Evolutionary conservation across 1,139 yeast genomes (phyloP), one percentile per base, ranked within the genome.

Genomic region (Eremothecium gossypii): DNA sequence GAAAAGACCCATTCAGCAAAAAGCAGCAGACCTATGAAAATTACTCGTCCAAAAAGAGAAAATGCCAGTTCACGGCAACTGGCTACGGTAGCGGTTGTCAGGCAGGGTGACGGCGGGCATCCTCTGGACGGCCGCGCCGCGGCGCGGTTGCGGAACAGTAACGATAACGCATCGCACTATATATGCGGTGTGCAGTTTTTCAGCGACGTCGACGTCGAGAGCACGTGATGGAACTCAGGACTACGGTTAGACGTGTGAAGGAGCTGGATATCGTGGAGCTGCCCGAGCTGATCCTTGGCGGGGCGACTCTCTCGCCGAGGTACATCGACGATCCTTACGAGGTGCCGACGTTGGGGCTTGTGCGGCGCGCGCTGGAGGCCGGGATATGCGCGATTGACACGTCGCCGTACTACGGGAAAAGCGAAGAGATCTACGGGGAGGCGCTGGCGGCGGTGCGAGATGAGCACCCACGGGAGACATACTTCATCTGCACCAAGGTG

Each of bases 321-420:
- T 87, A 85, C 66, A 74, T 79, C 45, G 75, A 71, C 10, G 70
- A 81, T 50, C 95, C 95, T 0, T 67, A 67, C 40, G 55, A 65
- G 0, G 52, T 84, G 33, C 80, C 86, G 1, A 71, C 79, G 9
- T 67, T 65, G 4, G 76, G 73, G 1, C 73, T 89, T 42, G 57
- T 89, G 23, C 61, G 66, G 38, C 56, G 63, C 13, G 94, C 91
- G 0, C 80, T 86, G 53, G 64, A 67, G 17, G 60, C 69, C 23
- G 96, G 96, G 0, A 67, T 85, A 46, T 73, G 73, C 40, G 93
- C 95, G 2, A 67, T 89, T 34, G 97, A 91, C 58, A 86, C 96
- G 0, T 83, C 95, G 0, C 95, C 96, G 2, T 89, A 85, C 63
- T 89, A 89, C 57, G 97, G 96, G 0, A 87, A 87, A 0, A 83